These are phyloP conservation scores for Skeletonema menzelii DNA, from an alignment of 108 stramenopile genomes.

Conservation along the genomic window DNA sequence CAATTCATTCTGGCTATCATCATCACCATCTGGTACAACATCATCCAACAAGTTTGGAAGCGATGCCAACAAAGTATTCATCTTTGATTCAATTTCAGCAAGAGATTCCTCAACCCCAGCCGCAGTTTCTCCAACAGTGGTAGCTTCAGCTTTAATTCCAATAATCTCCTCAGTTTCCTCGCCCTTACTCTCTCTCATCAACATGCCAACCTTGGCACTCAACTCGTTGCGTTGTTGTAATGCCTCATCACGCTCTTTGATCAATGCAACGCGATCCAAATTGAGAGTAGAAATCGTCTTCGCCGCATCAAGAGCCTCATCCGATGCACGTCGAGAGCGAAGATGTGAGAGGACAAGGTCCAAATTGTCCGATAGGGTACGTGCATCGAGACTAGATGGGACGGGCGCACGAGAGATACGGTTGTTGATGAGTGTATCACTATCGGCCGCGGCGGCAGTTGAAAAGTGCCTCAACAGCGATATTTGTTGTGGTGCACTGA, in stretches of 20 bases:
- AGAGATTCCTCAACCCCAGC: conserved; percentile 53
- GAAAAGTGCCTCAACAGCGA: neutral
- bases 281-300: conserved; percentile 54
- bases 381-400: conserved; percentile 53
- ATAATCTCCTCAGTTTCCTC: conserved; percentile 59
- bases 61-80: conserved; percentile 72
- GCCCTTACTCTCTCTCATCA: conserved; percentile 58
- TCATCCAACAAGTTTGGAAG: conserved; percentile 95
- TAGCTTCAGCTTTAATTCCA: conserved; percentile 22
- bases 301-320: conserved; percentile 69
- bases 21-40: conserved; percentile 83
- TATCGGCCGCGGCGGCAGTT: neutral
- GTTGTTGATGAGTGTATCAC: neutral
- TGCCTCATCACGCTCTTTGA: conserved; percentile 73
- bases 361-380: conserved; percentile 64
- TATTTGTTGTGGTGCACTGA: neutral
- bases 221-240: conserved; percentile 76
- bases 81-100: conserved; percentile 67
- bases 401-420: conserved; percentile 56
- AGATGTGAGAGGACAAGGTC: conserved; percentile 77
- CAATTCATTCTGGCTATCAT: conserved; percentile 81
- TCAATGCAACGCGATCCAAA: conserved; percentile 59
- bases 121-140: conserved; percentile 61
- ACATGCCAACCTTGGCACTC: conserved; percentile 66
- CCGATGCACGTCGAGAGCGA: conserved; percentile 71